A percentile compares a stretch with the other conserved stretches of the same genome.
phyloP scores from a whole-genome alignment of 1,284 basidiomycete genomes.

The Hemileia vastatrix region DNA sequence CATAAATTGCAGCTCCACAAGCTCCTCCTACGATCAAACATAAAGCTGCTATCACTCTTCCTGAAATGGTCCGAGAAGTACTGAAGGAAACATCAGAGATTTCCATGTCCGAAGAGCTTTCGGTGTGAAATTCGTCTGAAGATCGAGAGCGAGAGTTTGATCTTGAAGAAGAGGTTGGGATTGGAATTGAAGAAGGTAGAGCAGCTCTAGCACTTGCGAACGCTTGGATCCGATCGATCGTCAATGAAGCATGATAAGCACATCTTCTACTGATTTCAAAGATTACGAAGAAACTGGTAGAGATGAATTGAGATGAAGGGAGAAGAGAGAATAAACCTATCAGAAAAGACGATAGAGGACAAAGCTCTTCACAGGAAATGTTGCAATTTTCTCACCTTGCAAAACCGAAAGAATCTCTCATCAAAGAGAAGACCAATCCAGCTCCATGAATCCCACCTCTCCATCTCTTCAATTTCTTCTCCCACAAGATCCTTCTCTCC shows the following conservation, averaged over 20 bases:
- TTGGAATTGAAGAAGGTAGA: background rate
- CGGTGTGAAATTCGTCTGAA: background rate
- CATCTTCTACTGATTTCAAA: slow-evolving; percentile 44
- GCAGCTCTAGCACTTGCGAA: slow-evolving; percentile 4
- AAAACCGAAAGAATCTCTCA: slow-evolving; percentile 42
- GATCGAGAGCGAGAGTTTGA: background rate
- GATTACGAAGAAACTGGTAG: slow-evolving; percentile 45
- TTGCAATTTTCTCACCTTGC: no score
- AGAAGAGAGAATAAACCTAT: background rate
- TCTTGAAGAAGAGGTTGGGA: background rate
- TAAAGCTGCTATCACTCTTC: slow-evolving; percentile 33
- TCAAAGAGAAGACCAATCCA: slow-evolving; percentile 40
- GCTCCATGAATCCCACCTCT: no score
- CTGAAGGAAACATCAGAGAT: slow-evolving; percentile 30
- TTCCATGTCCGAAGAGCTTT: slow-evolving; percentile 9
- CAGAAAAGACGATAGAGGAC: background rate
- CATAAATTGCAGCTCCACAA: slow-evolving; percentile 37
- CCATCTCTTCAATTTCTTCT: no score
- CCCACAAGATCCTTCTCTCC: slow-evolving; percentile 37
- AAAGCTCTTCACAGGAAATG: no score
- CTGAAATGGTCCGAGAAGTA: slow-evolving; percentile 34
- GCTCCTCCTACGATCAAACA: slow-evolving; percentile 38
- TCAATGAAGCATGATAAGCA: slow-evolving; percentile 37
- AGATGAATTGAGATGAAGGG: slow-evolving; percentile 29
- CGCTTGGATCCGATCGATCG: slow-evolving; percentile 34